Evolutionary conservation across 2,329 filamentous ascomycete species (phyloP), one percentile per base, ranked within the genome.

Genomic region (Fusarium sp.): DNA sequence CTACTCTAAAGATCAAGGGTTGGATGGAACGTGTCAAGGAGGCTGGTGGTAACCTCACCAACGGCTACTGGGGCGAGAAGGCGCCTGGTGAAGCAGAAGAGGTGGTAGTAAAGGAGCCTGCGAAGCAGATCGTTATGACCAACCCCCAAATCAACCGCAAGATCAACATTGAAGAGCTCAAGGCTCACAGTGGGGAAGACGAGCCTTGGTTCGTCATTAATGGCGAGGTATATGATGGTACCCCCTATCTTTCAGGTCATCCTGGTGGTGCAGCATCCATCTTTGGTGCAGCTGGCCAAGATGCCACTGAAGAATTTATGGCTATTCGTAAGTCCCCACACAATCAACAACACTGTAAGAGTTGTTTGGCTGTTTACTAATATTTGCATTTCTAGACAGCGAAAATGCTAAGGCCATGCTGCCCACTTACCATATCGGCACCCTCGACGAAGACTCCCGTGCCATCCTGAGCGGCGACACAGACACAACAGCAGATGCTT

Each of bases 1-100:
- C 94, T 8, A 90, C 91, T 1, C 79, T 94, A 38, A 90, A 91
- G 69, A 86, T 91, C 0, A 92, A 92, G 15, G 95, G 95, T 1
- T 98, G 95, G 95, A 97, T 98, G 95, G 94, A 97, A 74, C 86
- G 91, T 17, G 91, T 96, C 24, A 97, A 97, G 79, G 94, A 93
- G 69, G 84, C 85, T 1, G 94, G 95, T 2, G 93, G 94, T 1
- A 90, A 97, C 74, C 82, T 97, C 18, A 83, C 86, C 8, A 97
- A 97, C 71, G 92, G 93, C 1, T 91, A 90, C 74, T 97, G 95
- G 94, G 95, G 94, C 9, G 93, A 97, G 77, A 88, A 84, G 64
- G 78, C 89, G 38, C 83, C 85, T 4, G 88, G 87, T 2, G 85
- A 86, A 59, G 80, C 80, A 22, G 81, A 83, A 7, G 76, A 79